Evolutionary conservation across 345 rosid species (phyloP).

Genomic region (Eucalyptus curtisii): DNA sequence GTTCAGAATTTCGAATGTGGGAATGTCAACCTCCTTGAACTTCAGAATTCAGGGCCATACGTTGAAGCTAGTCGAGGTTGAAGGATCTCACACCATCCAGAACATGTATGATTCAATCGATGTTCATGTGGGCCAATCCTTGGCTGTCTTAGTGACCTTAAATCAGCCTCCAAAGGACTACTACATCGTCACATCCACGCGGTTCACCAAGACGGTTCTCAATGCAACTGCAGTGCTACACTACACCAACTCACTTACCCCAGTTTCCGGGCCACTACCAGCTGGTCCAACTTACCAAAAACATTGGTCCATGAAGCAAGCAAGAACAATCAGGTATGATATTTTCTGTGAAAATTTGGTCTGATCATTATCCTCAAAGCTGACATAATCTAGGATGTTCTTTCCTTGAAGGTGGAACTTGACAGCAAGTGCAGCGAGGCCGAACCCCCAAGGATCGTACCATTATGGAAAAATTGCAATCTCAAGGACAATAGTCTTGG

Average conservation of each 20-base stretch:
- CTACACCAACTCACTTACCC: constrained; percentile 45
- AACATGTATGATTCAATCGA: constrained; percentile 72
- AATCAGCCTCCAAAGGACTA: constrained; percentile 72
- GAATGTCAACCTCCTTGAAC: constrained; percentile 54
- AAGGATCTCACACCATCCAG: constrained; percentile 80
- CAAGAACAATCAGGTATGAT: constrained; percentile 58
- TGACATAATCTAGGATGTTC: not conserved
- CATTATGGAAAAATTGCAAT: constrained; percentile 63
- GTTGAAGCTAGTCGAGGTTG: constrained; percentile 82
- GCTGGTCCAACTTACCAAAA: constrained; percentile 31
- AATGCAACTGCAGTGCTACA: constrained; percentile 48
- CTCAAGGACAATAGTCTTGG: constrained; percentile 40
- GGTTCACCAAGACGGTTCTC: constrained; percentile 31
- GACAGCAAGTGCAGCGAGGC: constrained; percentile 90
- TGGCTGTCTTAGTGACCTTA: constrained; percentile 57
- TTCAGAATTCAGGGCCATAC: constrained; percentile 79
- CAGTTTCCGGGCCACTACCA: constrained; percentile 61
- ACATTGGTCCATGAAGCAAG: constrained; percentile 82
- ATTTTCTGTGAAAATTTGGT: not conserved
- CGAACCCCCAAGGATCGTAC: constrained; percentile 94
- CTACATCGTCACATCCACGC: constrained; percentile 65
- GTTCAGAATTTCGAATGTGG: constrained; percentile 85
- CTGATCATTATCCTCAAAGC: not conserved
- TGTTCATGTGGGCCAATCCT: constrained; percentile 85
- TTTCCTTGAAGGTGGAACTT: constrained; percentile 53